Conservation (phyloP, 306 rosid species). For the Pterocarpus santalinus region DNA sequence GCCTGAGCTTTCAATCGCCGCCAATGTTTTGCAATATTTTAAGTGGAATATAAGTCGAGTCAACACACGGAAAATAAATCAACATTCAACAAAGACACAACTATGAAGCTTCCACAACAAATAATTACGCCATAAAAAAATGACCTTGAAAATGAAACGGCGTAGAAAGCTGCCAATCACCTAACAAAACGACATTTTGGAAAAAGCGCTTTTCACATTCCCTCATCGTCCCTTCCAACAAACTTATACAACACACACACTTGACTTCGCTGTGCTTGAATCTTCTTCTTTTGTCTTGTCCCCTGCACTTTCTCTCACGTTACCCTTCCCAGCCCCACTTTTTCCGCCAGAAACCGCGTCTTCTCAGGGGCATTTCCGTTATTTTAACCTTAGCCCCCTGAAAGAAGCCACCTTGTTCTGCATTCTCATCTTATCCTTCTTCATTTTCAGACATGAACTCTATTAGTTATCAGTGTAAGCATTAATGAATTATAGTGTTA, state of each 20-base stretch:
- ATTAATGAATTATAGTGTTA: too few species aligned
- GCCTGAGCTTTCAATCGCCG: background rate
- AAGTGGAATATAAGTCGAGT: background rate
- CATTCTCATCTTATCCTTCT: background rate
- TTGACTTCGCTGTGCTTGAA: background rate
- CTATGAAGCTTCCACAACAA: conserved; percentile 27
- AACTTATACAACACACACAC: background rate
- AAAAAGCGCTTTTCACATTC: conserved; percentile 38
- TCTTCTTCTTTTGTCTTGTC: conserved; percentile 4
- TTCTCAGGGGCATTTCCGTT: conserved; percentile 41
- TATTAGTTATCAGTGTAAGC: background rate
- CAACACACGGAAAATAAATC: background rate
- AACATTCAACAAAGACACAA: background rate
- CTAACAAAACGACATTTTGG: background rate
- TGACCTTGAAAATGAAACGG: background rate
- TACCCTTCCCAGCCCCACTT: background rate
- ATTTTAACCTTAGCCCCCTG: conserved; percentile 3
- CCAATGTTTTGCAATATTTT: background rate
- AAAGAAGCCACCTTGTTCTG: background rate
- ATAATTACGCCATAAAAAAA: background rate
- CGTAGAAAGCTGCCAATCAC: conserved; percentile 27
- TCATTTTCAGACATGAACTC: too few species aligned
- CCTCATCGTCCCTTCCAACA: conserved; percentile 27
- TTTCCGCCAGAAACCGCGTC: conserved; percentile 48
- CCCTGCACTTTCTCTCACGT: background rate